Base-by-base conservation (phyloP, 495 filamentous ascomycete genomes). In the Podospora bellae-mahoneyi region DNA sequence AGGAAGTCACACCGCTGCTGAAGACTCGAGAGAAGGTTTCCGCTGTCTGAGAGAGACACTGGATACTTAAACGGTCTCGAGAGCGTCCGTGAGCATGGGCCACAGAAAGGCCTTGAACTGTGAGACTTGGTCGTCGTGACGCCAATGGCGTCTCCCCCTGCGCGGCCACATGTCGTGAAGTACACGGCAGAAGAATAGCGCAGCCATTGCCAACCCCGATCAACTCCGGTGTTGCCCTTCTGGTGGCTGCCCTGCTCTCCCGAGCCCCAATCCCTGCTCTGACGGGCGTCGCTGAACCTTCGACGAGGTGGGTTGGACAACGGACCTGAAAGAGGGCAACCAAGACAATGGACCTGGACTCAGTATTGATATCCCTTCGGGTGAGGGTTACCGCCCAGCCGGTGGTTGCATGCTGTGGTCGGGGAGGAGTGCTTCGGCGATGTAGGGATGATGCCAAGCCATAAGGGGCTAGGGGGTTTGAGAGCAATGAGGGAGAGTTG, bases 101-200 rank as follows among this genome's bases (percentile, higher is more conserved):
- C 16, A 28, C 48, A 9, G 44, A 53, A 32, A 18, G 4, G 32
- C 30, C 23, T 57, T 20, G 48, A 58, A 34, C 26, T 16, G n/a
- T 26, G 27, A 10, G 48, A 9, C 39, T 7, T n/a, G 26, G 28
- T 62, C 16, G 32, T 34, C 60, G 57, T 69, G 62, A 62, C 62
- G 62, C 28, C 58, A 54, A 59, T 32, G 62, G 59, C 55, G 27
- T 39, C 5, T 5, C 5, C 54, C 65, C 66, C 57, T 68, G 62
- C 32, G 19, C 27, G 60, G 71, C 68, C 71, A 68, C 71, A 68
- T 68, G 71, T 32, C 30, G 71, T 67, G 57, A 64, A 65, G 57
- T 39, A 64, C 59, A 62, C 62, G 39, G 62, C 67, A 72, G 67
- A 26, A 30, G 56, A 27, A 62, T 62, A 60, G 57, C 65, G 23